Percentiles rank a stretch among this genome's conserved stretches.
Evolutionary conservation across 805 yeast species (phyloP).

Genomic region (Blastobotrys peoriensis): DNA sequence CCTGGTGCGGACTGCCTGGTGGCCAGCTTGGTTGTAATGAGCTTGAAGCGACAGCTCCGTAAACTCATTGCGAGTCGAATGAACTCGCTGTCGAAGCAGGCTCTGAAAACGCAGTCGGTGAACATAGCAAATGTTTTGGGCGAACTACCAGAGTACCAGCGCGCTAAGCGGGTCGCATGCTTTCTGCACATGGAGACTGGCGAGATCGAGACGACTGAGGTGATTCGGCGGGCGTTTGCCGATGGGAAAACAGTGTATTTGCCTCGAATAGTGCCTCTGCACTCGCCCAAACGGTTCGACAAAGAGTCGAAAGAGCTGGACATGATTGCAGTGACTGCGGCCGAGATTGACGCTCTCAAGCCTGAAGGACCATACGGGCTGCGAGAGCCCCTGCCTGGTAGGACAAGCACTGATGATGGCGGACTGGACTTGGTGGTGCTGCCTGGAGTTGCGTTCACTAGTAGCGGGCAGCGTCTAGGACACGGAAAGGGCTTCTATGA

Average conservation of each 20-base stretch:
- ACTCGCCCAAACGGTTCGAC: slow-evolving; percentile 32
- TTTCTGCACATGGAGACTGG: slow-evolving; percentile 71
- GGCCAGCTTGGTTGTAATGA: too few species aligned
- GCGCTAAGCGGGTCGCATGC: slow-evolving; percentile 50
- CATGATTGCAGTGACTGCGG: slow-evolving; percentile 47
- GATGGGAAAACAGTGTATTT: slow-evolving; percentile 40
- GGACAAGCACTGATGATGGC: slow-evolving; percentile 18
- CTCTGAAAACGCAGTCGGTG: slow-evolving; percentile 2
- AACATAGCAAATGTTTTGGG: slow-evolving; percentile 17
- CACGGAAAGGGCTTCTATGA: slow-evolving; percentile 95
- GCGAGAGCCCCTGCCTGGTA: slow-evolving; percentile 49
- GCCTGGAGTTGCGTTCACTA: slow-evolving; percentile 81
- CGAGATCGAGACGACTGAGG: slow-evolving; percentile 56
- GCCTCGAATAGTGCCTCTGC: slow-evolving; percentile 47
- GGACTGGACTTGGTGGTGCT: slow-evolving; percentile 68
- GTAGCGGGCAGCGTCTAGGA: slow-evolving; percentile 55
- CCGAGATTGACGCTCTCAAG: slow-evolving; percentile 40
- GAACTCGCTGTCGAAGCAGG: slow-evolving; percentile 1
- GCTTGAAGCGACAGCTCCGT: slow-evolving; percentile 17
- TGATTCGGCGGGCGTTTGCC: slow-evolving; percentile 49
- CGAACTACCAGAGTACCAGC: slow-evolving; percentile 34
- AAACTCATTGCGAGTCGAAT: slow-evolving; percentile 7
- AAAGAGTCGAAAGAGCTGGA: slow-evolving; percentile 40
- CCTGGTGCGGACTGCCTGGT: too few species aligned
- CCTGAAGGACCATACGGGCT: slow-evolving; percentile 68